phyloP scores from a whole-genome alignment of 1,284 basidiomycete genomes.

The Boletellus deceptivus region DNA sequence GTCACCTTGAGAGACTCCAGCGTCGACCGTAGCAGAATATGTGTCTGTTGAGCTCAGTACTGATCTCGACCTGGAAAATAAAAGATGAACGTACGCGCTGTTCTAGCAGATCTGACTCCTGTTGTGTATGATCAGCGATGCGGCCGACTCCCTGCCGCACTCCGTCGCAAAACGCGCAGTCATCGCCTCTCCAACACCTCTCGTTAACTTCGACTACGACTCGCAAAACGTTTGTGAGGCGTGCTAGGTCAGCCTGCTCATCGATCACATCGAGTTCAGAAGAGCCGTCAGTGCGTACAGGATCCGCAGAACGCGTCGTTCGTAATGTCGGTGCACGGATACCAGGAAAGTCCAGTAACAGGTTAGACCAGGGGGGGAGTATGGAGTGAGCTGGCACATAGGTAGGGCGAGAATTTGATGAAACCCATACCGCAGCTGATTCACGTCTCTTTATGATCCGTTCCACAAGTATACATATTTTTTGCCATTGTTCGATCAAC shows the following conservation, averaged over 20 bases:
- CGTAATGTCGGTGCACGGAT: slow-evolving; percentile 20
- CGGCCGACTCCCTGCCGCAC: slow-evolving; percentile 72
- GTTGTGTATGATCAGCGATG: slow-evolving; percentile 68
- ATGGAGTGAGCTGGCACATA: slow-evolving; percentile 67
- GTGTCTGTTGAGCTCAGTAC: slow-evolving; percentile 41
- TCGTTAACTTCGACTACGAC: slow-evolving; percentile 78
- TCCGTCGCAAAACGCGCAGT: slow-evolving; percentile 78
- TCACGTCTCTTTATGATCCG: slow-evolving; percentile 83
- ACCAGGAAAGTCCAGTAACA: slow-evolving; percentile 26
- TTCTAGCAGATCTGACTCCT: slow-evolving; percentile 77
- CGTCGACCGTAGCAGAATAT: slow-evolving; percentile 59
- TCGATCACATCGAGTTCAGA: slow-evolving; percentile 21
- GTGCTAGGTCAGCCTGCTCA: slow-evolving; percentile 75
- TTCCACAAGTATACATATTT: slow-evolving; percentile 82
- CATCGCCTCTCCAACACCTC: slow-evolving; percentile 75
- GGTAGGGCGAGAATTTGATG: slow-evolving; percentile 57
- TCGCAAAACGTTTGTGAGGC: slow-evolving; percentile 78
- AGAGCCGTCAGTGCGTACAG: slow-evolving; percentile 23
- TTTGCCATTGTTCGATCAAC: slow-evolving; percentile 88
- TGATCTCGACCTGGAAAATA: background rate
- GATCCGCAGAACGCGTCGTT: slow-evolving; percentile 26
- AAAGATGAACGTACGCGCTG: slow-evolving; percentile 57
- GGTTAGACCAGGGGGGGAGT: slow-evolving; percentile 41
- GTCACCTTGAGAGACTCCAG: slow-evolving; percentile 73
- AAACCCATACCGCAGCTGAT: slow-evolving; percentile 80